These are phyloP conservation scores for Picea abies DNA, from an alignment of 83 land plant species.

Conservation along the genomic window DNA sequence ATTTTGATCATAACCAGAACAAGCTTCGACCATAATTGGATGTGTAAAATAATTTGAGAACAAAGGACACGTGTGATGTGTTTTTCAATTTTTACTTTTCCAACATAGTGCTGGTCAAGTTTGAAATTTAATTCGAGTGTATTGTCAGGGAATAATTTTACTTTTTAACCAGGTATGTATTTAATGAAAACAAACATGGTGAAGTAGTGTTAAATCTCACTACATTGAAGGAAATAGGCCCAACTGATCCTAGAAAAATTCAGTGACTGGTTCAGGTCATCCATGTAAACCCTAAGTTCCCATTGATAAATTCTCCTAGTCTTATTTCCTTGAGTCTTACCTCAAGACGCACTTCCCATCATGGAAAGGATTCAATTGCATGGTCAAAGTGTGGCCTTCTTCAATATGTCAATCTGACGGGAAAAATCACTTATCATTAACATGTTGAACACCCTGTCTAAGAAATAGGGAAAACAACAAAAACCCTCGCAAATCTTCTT, in stretches of 20 bases:
- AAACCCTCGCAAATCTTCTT: background rate
- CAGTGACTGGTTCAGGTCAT: background rate
- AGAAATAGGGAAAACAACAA: background rate
- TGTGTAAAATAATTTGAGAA: background rate
- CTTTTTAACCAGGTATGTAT: background rate
- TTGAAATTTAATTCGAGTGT: background rate
- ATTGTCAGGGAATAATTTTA: background rate
- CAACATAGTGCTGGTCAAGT: background rate
- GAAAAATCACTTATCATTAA: background rate
- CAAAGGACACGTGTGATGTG: background rate
- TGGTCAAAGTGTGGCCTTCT: background rate
- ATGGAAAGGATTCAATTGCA: no score
- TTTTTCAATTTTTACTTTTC: background rate
- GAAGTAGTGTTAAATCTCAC: no score
- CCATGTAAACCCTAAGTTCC: background rate
- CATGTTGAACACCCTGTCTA: background rate
- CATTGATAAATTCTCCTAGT: background rate
- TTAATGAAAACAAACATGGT: no score
- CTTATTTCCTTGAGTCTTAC: background rate
- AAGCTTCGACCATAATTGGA: background rate
- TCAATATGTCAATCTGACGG: no score
- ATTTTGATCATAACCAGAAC: background rate
- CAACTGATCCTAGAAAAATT: background rate
- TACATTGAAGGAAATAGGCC: no score
- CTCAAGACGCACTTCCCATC: background rate